A percentile compares a stretch with the other conserved stretches of the same genome.
Conservation (phyloP, 2,329 filamentous ascomycete genomes). For the Neopestalotiopsis sp. region DNA sequence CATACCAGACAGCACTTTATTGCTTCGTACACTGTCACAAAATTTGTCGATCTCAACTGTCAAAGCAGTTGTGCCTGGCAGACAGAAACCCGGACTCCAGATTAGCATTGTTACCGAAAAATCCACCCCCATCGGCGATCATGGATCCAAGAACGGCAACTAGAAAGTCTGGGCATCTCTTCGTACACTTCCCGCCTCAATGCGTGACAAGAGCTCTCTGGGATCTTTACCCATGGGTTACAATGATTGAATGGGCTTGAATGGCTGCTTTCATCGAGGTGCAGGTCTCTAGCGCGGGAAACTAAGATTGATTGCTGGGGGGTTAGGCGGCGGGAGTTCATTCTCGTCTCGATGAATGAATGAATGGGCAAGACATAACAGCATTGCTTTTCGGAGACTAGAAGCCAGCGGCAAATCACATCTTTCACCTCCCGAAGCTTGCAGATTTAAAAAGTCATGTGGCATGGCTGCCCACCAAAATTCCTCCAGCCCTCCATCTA, state of each 20-base stretch:
- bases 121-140: background rate
- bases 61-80: background rate
- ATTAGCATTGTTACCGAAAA: background rate
- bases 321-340: background rate
- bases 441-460: slow-evolving; percentile 6
- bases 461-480: background rate
- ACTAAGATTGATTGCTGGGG: slow-evolving; percentile 1
- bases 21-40: background rate
- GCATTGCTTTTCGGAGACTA: slow-evolving; percentile 7
- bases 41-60: background rate
- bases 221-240: background rate
- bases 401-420: background rate
- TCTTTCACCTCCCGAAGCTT: background rate
- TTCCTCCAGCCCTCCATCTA: background rate
- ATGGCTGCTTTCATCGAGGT: slow-evolving; percentile 12
- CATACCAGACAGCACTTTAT: background rate
- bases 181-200: background rate
- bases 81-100: background rate
- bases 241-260: background rate
- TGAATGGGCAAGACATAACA: background rate
- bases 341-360: background rate
- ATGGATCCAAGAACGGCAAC: background rate
- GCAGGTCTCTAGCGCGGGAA: slow-evolving; percentile 6
- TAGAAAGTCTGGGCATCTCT: background rate
- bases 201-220: background rate